Conservation (phyloP, 208 protist genomes). For the Balamuthia mandrillaris region DNA sequence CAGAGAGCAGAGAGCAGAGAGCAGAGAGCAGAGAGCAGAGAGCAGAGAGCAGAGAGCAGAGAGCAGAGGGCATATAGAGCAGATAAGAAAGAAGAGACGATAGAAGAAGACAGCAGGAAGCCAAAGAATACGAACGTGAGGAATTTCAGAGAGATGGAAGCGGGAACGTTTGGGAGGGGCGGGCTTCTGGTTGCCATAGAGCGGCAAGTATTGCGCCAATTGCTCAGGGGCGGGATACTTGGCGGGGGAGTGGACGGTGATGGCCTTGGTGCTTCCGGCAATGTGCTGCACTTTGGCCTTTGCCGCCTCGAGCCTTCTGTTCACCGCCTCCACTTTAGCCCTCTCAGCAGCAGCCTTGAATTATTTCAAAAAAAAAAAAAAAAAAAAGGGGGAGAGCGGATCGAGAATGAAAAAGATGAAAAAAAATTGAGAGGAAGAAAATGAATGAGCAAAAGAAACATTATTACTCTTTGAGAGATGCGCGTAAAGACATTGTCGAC, state of each 20-base stretch:
- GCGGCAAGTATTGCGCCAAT: conserved; percentile 38
- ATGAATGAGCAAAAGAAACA: not conserved
- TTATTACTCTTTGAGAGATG: conserved; percentile 18
- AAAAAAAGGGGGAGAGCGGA: no score
- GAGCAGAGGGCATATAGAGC: not conserved
- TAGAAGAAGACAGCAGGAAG: not conserved
- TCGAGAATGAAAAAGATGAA: no score
- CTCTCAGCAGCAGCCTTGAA: not conserved
- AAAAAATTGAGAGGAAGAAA: not conserved
- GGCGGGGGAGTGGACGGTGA: conserved; percentile 44
- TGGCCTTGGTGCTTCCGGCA: conserved; percentile 48
- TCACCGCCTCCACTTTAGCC: conserved; percentile 17
- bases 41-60: no score
- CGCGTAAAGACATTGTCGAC: conserved; percentile 49
- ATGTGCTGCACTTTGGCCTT: conserved; percentile 47
- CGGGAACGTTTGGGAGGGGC: not conserved
- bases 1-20: no score
- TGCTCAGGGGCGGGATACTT: conserved; percentile 50
- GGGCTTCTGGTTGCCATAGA: conserved; percentile 24
- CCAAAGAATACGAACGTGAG: not conserved
- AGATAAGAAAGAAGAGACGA: not conserved
- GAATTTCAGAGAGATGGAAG: not conserved
- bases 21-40: no score
- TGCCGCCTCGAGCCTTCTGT: not conserved
- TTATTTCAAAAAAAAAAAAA: not conserved